These are phyloP conservation scores for Cucurbita ficifolia DNA, from an alignment of 306 rosid genomes.

Conservation along the genomic window DNA sequence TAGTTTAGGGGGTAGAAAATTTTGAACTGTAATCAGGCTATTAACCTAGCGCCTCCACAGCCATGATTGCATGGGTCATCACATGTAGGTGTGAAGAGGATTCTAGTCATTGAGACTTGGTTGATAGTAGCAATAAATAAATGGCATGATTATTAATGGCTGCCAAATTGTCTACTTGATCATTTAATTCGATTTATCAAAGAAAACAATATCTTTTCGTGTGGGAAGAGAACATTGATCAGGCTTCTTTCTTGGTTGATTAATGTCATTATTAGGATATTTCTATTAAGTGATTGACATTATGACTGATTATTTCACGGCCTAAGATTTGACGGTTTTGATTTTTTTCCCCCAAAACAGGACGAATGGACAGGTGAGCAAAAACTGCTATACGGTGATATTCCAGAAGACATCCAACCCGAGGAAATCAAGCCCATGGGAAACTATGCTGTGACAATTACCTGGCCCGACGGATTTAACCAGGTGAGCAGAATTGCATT, in stretches of 20 bases:
- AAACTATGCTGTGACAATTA: conserved; percentile 82
- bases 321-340: conserved; percentile 8
- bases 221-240: conserved; percentile 15
- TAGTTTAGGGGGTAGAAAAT: neutral
- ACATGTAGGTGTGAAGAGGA: conserved; percentile 2
- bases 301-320: neutral
- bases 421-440: conserved; percentile 94
- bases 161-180: conserved; percentile 1
- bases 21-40: conserved; percentile 1
- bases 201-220: conserved; percentile 17
- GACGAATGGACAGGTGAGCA: conserved; percentile 97
- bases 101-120: conserved; percentile 1
- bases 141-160: neutral
- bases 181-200: neutral
- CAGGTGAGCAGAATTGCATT: conserved; percentile 44
- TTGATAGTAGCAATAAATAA: conserved; percentile 5
- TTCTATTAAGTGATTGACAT: neutral
- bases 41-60: conserved; percentile 6
- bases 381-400: conserved; percentile 64
- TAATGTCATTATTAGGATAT: neutral
- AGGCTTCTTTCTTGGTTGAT: neutral
- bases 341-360: conserved; percentile 28
- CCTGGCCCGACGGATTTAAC: conserved; percentile 87
- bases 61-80: neutral
- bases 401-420: conserved; percentile 80